Evolutionary conservation across 805 yeast species (phyloP).

Genomic region (Spathaspora hagerdaliae): DNA sequence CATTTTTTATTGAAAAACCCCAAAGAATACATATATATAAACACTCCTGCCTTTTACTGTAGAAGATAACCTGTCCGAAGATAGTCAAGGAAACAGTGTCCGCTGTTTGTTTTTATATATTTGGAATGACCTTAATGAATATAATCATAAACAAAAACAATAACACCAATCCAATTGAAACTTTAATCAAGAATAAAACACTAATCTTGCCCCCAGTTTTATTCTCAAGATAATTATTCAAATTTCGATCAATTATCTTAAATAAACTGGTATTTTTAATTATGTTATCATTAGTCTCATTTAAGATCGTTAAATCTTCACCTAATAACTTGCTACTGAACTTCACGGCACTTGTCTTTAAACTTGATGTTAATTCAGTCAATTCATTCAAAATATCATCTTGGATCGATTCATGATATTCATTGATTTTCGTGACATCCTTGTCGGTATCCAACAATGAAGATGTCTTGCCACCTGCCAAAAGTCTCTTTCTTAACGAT

Average conservation of each 20-base stretch:
- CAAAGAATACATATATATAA: too few relatives aligned
- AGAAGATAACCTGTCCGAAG: too few relatives aligned
- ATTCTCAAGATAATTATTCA: slow-evolving; percentile 32
- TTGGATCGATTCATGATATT: slow-evolving; percentile 43
- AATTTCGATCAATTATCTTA: slow-evolving; percentile 30
- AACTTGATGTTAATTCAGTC: slow-evolving; percentile 42
- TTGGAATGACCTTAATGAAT: slow-evolving; percentile 33
- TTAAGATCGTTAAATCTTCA: slow-evolving; percentile 31
- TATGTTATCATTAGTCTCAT: slow-evolving; percentile 32
- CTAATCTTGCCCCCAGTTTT: slow-evolving; percentile 40
- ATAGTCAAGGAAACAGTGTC: too few relatives aligned
- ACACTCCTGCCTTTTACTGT: too few relatives aligned
- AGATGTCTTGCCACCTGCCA: slow-evolving; percentile 17
- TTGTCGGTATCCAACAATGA: slow-evolving; percentile 2
- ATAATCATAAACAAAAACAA: slow-evolving; percentile 29
- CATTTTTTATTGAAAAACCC: too few relatives aligned
- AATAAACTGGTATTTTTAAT: slow-evolving; percentile 25
- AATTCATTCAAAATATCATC: slow-evolving; percentile 47
- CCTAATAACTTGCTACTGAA: slow-evolving; percentile 32
- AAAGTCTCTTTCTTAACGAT: slow-evolving; percentile 20
- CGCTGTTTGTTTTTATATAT: slow-evolving; percentile 24
- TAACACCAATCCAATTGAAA: slow-evolving; percentile 20
- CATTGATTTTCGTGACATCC: slow-evolving; percentile 15
- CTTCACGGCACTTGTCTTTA: slow-evolving; percentile 44
- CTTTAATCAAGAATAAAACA: slow-evolving; percentile 33